Conservation (phyloP, 306 rosid species). For the Pueraria montana region DNA sequence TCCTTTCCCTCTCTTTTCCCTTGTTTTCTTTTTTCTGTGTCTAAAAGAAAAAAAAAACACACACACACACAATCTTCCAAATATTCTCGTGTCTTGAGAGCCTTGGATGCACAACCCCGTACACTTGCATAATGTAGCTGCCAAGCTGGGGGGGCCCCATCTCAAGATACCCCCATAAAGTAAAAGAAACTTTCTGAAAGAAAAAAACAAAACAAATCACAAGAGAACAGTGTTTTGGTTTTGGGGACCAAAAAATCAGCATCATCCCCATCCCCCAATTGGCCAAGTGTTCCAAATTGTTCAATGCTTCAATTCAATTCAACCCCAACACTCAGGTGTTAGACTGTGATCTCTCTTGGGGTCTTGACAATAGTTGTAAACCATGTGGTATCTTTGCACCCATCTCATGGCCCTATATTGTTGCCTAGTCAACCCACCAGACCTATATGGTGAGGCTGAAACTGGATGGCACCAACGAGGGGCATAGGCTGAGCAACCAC, state of each 20-base stretch:
- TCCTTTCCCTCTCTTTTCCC: slow-evolving; percentile 15
- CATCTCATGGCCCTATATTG: slow-evolving; percentile 79
- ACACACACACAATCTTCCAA: slow-evolving; percentile 50
- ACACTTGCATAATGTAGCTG: slow-evolving; percentile 43
- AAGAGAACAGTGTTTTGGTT: slow-evolving; percentile 49
- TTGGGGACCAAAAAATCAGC: slow-evolving; percentile 13
- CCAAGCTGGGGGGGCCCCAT: slow-evolving; percentile 49
- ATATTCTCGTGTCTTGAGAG: slow-evolving; percentile 47
- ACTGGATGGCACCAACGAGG: slow-evolving; percentile 77
- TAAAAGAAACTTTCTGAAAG: slow-evolving; percentile 47
- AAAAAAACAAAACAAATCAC: slow-evolving; percentile 47
- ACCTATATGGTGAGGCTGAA: slow-evolving; percentile 79
- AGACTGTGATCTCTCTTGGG: slow-evolving; percentile 83
- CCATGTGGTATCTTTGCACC: slow-evolving; percentile 84
- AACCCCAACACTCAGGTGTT: slow-evolving; percentile 88
- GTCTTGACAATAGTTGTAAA: slow-evolving; percentile 89
- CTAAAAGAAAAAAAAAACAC: slow-evolving; percentile 23
- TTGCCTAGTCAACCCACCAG: slow-evolving; percentile 77
- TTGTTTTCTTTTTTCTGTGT: not conserved
- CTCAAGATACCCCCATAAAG: slow-evolving; percentile 47
- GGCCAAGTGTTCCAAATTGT: not conserved
- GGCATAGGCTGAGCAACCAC: slow-evolving; percentile 84
- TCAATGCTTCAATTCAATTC: not conserved
- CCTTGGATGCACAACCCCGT: slow-evolving; percentile 56
- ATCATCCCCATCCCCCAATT: not conserved